These are phyloP conservation scores for Beta lomatogona DNA, from an alignment of 179 eudicot genomes.

Conservation along the genomic window DNA sequence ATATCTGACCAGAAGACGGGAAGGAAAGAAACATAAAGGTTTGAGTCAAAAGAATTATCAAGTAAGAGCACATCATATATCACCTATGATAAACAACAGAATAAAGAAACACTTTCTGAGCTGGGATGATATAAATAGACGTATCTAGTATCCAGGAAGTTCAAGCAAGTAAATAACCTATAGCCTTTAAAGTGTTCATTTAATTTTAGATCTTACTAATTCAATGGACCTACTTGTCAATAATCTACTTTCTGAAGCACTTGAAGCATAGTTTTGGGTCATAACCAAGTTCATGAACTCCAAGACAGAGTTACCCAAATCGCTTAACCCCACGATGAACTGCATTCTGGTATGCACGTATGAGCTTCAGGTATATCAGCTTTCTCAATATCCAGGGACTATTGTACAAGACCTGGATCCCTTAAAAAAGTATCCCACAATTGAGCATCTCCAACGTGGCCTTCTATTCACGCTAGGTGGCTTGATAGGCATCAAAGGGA, in stretches of 20 bases:
- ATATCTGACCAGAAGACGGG: slow-evolving; percentile 54
- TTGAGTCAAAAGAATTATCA: slow-evolving; percentile 5
- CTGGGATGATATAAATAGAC: neutral
- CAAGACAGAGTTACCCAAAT: neutral
- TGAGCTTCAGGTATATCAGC: neutral
- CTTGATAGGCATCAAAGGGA: neutral
- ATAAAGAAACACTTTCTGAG: neutral
- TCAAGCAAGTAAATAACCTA: neutral
- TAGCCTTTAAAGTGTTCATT: neutral
- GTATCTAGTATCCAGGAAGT: neutral
- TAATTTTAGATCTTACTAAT: neutral
- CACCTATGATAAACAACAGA: neutral
- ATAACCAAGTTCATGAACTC: neutral
- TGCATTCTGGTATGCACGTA: neutral
- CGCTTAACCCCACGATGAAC: neutral
- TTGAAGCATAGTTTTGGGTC: neutral
- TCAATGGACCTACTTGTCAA: neutral
- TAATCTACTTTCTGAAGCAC: neutral
- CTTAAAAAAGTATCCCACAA: neutral
- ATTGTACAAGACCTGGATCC: neutral
- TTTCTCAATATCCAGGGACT: neutral
- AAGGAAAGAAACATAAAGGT: slow-evolving; percentile 6
- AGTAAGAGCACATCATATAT: neutral
- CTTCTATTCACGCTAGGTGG: neutral
- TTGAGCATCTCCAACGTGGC: neutral